Percentiles rank a stretch among this genome's conserved stretches.
Evolutionary conservation across 345 rosid species (phyloP).

Genomic region (Citrus reticulata): DNA sequence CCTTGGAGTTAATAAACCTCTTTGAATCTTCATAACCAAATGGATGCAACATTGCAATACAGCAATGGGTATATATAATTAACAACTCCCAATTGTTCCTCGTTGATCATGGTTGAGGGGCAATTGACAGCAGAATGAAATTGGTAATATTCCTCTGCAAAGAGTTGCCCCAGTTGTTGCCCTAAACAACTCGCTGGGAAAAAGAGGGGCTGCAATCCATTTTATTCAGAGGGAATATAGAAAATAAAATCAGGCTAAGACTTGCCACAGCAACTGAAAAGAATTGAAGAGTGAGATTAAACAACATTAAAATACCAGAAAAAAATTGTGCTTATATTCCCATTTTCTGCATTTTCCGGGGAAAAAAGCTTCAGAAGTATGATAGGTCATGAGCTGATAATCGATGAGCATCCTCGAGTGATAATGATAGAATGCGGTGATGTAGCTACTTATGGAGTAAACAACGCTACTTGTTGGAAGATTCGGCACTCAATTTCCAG

Average conservation of each 20-base stretch:
- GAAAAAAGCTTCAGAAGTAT: not conserved
- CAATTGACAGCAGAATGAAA: not conserved
- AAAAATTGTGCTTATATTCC: not conserved
- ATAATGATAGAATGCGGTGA: not conserved
- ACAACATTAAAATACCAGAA: not conserved
- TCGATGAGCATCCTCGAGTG: not conserved
- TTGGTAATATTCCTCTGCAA: not conserved
- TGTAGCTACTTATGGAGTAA: not conserved
- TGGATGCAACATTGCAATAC: not conserved
- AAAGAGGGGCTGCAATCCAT: no score
- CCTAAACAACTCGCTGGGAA: no score
- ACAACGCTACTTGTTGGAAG: not conserved
- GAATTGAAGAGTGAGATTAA: not conserved
- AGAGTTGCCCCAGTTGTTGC: no score
- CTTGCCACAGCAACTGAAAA: not conserved
- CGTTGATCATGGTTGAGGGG: not conserved
- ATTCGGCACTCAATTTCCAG: not conserved
- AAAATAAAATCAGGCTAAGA: not conserved
- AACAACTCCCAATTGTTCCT: not conserved
- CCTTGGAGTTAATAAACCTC: not conserved
- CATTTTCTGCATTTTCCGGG: not conserved
- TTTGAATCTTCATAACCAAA: not conserved
- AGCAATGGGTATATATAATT: not conserved
- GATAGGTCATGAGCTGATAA: not conserved
- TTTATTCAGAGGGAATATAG: not conserved